Conservation (phyloP, 2,329 filamentous ascomycete genomes). For the Fusarium papillatum region DNA sequence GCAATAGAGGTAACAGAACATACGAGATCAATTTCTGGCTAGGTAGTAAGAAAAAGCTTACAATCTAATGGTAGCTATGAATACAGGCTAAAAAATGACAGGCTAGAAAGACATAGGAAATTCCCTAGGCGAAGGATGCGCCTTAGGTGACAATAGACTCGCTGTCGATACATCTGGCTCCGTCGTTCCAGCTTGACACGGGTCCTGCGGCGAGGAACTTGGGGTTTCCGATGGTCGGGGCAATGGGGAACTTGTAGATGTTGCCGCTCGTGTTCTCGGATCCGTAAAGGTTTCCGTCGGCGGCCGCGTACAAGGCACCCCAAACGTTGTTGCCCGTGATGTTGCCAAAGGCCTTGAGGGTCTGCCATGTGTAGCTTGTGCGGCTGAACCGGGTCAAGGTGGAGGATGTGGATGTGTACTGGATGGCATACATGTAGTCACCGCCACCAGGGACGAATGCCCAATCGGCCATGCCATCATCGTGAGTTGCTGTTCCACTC, state of each 20-base stretch:
- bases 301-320: slow-evolving; percentile 37
- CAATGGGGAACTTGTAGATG: slow-evolving; percentile 38
- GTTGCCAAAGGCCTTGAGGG: slow-evolving; percentile 16
- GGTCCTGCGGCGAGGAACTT: slow-evolving; percentile 27
- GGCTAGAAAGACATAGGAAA: slow-evolving; percentile 21
- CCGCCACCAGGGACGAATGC: slow-evolving; percentile 43
- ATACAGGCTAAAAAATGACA: slow-evolving; percentile 1
- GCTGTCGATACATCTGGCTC: slow-evolving; percentile 40
- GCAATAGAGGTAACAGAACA: neutral
- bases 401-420: slow-evolving; percentile 3
- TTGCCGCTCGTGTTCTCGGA: slow-evolving; percentile 33
- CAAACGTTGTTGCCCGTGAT: slow-evolving; percentile 32
- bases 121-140: neutral
- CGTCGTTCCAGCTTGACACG: slow-evolving; percentile 30
- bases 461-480: slow-evolving; percentile 35
- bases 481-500: slow-evolving; percentile 27
- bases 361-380: slow-evolving; percentile 33
- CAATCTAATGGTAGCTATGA: neutral
- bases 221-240: slow-evolving; percentile 23
- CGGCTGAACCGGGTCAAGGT: slow-evolving; percentile 39
- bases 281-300: slow-evolving; percentile 38
- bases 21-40: neutral
- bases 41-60: neutral
- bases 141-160: slow-evolving; percentile 10
- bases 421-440: slow-evolving; percentile 38